Evolutionary conservation across 2,329 filamentous ascomycete species (phyloP).

Genomic region (Talaromyces rugulosus): DNA sequence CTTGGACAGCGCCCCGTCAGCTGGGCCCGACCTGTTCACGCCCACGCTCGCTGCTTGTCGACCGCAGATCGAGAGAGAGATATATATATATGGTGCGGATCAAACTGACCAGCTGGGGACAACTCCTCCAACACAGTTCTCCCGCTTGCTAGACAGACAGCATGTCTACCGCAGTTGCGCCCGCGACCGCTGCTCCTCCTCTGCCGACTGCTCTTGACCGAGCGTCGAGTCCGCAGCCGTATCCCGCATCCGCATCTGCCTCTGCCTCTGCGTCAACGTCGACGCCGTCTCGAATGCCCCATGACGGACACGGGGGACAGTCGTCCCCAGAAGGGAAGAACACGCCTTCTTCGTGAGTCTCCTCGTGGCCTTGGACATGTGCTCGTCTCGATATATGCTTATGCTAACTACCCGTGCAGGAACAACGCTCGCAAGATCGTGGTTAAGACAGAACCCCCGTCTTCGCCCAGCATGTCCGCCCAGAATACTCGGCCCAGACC

Average conservation of each 20-base stretch:
- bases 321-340: conserved; percentile 34
- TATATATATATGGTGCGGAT: neutral
- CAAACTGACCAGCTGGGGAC: neutral
- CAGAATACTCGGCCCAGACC: conserved; percentile 52
- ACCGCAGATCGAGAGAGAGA: neutral
- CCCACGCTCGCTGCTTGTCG: neutral
- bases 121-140: neutral
- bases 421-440: conserved; percentile 67
- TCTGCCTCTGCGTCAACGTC: conserved; percentile 27
- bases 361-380: neutral
- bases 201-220: conserved; percentile 41
- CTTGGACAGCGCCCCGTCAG: neutral
- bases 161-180: conserved; percentile 49
- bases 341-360: conserved; percentile 46
- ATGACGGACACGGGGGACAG: conserved; percentile 30
- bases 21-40: neutral
- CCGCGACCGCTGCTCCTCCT: conserved; percentile 36
- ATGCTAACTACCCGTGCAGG: conserved; percentile 38
- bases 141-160: conserved; percentile 10
- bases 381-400: conserved; percentile 9
- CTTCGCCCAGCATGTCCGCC: conserved; percentile 71
- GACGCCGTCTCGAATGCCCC: conserved; percentile 30
- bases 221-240: conserved; percentile 43
- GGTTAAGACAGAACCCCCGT: conserved; percentile 88
- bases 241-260: conserved; percentile 36